Evolutionary conservation across 257 asterid species (phyloP).

Genomic region (Solanum paucissectum): DNA sequence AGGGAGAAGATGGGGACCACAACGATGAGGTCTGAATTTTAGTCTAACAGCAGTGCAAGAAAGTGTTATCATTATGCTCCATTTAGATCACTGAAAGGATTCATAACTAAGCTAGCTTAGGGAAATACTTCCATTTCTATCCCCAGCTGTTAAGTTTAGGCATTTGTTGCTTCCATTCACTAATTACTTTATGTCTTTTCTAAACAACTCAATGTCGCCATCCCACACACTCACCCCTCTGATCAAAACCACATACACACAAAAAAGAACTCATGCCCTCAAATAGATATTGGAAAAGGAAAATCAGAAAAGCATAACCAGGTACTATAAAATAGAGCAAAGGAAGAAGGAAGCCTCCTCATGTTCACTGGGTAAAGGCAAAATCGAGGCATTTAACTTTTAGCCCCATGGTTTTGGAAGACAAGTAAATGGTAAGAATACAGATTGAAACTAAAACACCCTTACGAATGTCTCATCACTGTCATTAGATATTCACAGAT

Average conservation of each 20-base stretch:
- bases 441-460: neutral
- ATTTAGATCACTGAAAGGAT: neutral
- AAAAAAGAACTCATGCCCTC: neutral
- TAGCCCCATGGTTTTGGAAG: neutral
- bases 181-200: neutral
- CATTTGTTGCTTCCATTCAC: neutral
- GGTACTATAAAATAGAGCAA: neutral
- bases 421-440: neutral
- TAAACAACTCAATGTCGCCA: neutral
- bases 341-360: neutral
- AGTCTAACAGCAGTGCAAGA: conserved; percentile 2
- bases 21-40: conserved; percentile 18
- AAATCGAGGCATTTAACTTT: neutral
- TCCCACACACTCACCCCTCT: neutral
- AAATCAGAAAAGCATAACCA: neutral
- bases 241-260: neutral
- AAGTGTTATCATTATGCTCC: neutral
- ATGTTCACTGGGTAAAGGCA: neutral
- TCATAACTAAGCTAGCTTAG: neutral
- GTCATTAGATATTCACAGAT: neutral
- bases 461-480: neutral
- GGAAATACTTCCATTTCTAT: neutral
- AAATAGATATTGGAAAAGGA: neutral
- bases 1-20: conserved; percentile 6
- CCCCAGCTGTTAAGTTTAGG: neutral